A percentile compares a stretch with the other conserved stretches of the same genome.
These are phyloP conservation scores for Mycena capillaripes DNA, from an alignment of 768 basidiomycete genomes.

Conservation along the genomic window DNA sequence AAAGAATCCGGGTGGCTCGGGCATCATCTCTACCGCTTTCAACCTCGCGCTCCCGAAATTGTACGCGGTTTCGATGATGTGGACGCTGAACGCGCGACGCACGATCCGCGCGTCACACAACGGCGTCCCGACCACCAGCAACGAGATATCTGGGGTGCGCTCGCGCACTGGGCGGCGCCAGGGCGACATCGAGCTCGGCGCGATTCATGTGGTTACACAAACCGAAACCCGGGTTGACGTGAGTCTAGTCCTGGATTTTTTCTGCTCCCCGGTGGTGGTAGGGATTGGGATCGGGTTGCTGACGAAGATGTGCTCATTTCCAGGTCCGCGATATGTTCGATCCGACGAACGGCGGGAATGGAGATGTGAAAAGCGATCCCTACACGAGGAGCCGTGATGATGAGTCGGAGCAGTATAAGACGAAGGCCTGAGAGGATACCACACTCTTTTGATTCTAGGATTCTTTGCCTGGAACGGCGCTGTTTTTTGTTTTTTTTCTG, in stretches of 20 bases:
- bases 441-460: too few species aligned
- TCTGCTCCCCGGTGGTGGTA: too few species aligned
- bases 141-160: not conserved
- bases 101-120: constrained; percentile 37
- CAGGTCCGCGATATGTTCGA: constrained; percentile 13
- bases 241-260: too few species aligned
- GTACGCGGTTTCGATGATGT: constrained; percentile 54
- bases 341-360: not conserved
- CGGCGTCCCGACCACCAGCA: not conserved
- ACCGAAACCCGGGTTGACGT: constrained; percentile 45
- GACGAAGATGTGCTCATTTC: too few species aligned
- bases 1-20: constrained; percentile 39
- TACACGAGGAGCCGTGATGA: not conserved
- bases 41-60: constrained; percentile 49
- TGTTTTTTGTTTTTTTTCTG: too few species aligned
- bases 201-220: constrained; percentile 39
- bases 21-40: constrained; percentile 45
- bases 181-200: constrained; percentile 19
- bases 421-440: not conserved
- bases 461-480: too few species aligned
- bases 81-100: constrained; percentile 50
- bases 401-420: constrained; percentile 1
- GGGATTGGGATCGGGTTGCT: too few species aligned
- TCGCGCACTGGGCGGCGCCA: constrained; percentile 9
- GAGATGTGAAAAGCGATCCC: not conserved